Evolutionary conservation across 2,329 filamentous ascomycete genomes (phyloP).

Genomic region (Hypoxylon rubiginosum): DNA sequence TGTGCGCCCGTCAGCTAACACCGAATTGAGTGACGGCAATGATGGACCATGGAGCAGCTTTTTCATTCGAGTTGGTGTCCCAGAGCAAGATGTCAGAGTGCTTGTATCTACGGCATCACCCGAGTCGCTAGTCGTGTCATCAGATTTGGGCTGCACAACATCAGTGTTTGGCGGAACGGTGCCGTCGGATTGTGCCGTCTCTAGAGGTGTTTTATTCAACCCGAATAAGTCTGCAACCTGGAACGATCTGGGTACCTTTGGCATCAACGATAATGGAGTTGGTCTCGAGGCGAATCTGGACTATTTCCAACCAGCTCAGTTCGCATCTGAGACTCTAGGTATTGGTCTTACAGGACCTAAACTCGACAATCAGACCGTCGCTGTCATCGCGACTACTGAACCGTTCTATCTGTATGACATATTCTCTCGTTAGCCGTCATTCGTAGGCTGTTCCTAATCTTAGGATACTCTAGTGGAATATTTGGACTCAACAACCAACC

Average conservation of each 20-base stretch:
- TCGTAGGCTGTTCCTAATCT: slow-evolving; percentile 18
- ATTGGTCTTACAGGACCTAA: slow-evolving; percentile 52
- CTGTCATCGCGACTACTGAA: slow-evolving; percentile 51
- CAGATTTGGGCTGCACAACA: slow-evolving; percentile 51
- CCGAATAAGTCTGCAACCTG: slow-evolving; percentile 55
- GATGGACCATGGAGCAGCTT: slow-evolving; percentile 60
- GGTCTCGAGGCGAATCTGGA: slow-evolving; percentile 57
- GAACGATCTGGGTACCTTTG: slow-evolving; percentile 51
- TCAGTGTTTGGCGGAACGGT: slow-evolving; percentile 49
- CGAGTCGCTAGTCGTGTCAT: slow-evolving; percentile 52
- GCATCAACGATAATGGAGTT: slow-evolving; percentile 54
- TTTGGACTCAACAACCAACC: slow-evolving; percentile 57
- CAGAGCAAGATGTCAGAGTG: slow-evolving; percentile 54
- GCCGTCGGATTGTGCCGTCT: slow-evolving; percentile 53
- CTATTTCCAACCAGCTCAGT: slow-evolving; percentile 50
- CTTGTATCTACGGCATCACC: slow-evolving; percentile 57
- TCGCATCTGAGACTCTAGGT: slow-evolving; percentile 49
- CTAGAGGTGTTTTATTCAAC: slow-evolving; percentile 55
- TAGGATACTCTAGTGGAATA: slow-evolving; percentile 50
- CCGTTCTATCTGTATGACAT: slow-evolving; percentile 56
- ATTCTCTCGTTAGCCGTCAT: neutral
- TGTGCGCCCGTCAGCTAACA: slow-evolving; percentile 35
- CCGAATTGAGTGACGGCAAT: slow-evolving; percentile 53
- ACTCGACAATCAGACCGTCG: slow-evolving; percentile 52
- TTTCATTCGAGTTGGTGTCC: slow-evolving; percentile 54